phyloP scores from a whole-genome alignment of 1,284 basidiomycete genomes.

The Sanghuangporus baumii region DNA sequence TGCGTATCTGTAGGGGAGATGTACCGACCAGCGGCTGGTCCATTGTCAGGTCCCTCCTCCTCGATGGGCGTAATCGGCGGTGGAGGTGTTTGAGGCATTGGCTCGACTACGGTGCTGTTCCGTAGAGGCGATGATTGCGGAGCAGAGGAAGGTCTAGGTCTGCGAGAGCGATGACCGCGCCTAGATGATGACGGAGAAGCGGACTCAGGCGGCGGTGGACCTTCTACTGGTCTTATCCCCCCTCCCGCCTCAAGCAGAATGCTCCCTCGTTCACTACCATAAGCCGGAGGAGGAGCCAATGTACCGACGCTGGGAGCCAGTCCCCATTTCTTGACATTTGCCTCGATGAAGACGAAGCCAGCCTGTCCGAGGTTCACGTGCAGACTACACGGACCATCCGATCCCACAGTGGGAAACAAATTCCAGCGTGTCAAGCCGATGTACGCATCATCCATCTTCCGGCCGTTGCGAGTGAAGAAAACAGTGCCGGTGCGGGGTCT shows the following conservation, averaged over 20 bases:
- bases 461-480: slow-evolving; percentile 94
- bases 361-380: slow-evolving; percentile 95
- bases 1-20: slow-evolving; percentile 61
- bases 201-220: slow-evolving; percentile 35
- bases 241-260: slow-evolving; percentile 89
- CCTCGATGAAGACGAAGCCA: slow-evolving; percentile 96
- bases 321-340: slow-evolving; percentile 98
- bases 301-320: slow-evolving; percentile 93
- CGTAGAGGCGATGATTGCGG: slow-evolving; percentile 60
- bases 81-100: slow-evolving; percentile 55
- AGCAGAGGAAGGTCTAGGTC: slow-evolving; percentile 34
- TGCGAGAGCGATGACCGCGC: slow-evolving; percentile 53
- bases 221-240: slow-evolving; percentile 41
- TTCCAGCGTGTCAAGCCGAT: slow-evolving; percentile 85
- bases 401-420: slow-evolving; percentile 91
- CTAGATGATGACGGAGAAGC: slow-evolving; percentile 48
- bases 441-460: slow-evolving; percentile 93
- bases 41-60: slow-evolving; percentile 42
- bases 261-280: slow-evolving; percentile 90
- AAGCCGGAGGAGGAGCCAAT: slow-evolving; percentile 90
- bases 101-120: slow-evolving; percentile 33
- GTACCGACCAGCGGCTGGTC: slow-evolving; percentile 43
- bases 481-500: slow-evolving; percentile 92
- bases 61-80: slow-evolving; percentile 76
- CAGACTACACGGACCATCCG: slow-evolving; percentile 89